phyloP scores from a whole-genome alignment of 495 filamentous ascomycete species.

The Sabuloglossum arenarium region DNA sequence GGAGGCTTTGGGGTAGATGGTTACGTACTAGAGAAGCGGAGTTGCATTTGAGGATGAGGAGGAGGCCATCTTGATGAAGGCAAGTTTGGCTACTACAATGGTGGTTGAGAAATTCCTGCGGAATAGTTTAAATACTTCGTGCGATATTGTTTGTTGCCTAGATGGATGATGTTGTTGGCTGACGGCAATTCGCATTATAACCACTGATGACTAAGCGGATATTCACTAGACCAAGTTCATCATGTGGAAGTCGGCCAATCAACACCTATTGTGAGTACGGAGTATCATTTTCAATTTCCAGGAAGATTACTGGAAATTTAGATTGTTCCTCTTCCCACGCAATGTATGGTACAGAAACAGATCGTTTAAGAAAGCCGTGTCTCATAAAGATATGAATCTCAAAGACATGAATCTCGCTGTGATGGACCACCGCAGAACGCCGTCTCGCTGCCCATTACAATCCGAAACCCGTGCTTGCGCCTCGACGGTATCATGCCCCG shows the following conservation, averaged over 20 bases:
- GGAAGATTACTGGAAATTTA: not conserved
- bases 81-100: conserved; percentile 12
- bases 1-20: not conserved
- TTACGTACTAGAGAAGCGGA: conserved; percentile 69
- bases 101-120: not conserved
- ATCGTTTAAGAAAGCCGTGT: not conserved
- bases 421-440: not conserved
- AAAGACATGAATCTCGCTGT: conserved; percentile 10
- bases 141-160: not conserved
- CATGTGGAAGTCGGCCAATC: too few relatives aligned
- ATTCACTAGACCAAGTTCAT: too few relatives aligned
- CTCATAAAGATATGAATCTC: conserved; percentile 9
- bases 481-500: not conserved
- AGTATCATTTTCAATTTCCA: too few relatives aligned
- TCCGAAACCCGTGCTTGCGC: not conserved
- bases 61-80: conserved; percentile 56
- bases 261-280: too few relatives aligned
- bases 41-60: conserved; percentile 85
- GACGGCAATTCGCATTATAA: conserved; percentile 19
- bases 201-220: not conserved
- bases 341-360: not conserved
- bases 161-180: conserved; percentile 81
- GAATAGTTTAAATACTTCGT: not conserved
- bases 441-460: not conserved
- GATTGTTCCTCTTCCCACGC: not conserved